Conservation (phyloP, 352 stramenopile genomes). For the Phytophthora hibernalis region DNA sequence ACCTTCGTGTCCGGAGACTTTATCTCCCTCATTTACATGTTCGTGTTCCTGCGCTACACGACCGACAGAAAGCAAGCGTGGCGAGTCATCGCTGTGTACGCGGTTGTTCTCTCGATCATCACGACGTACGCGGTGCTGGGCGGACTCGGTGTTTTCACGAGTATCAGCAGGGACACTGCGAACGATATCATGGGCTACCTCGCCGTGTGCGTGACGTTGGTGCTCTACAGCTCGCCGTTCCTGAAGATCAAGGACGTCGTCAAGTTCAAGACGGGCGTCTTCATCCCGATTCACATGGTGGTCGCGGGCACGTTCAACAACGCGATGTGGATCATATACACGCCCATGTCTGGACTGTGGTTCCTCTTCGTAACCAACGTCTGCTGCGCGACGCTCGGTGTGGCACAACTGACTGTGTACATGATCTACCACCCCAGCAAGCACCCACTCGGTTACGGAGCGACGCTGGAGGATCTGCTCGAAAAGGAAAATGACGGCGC, state of each 20-base stretch:
- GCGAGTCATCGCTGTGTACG: slow-evolving; percentile 33
- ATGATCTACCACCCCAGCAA: slow-evolving; percentile 60
- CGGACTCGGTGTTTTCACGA: slow-evolving; percentile 30
- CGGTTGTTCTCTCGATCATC: slow-evolving; percentile 35
- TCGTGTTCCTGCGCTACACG: slow-evolving; percentile 40
- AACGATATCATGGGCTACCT: slow-evolving; percentile 47
- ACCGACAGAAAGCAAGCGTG: slow-evolving; percentile 24
- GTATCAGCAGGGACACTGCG: slow-evolving; percentile 37
- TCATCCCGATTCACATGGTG: slow-evolving; percentile 67
- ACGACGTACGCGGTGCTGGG: slow-evolving; percentile 51
- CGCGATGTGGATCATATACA: slow-evolving; percentile 62
- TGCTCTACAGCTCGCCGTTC: slow-evolving; percentile 70
- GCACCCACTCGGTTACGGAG: slow-evolving; percentile 35
- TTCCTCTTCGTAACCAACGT: slow-evolving; percentile 69
- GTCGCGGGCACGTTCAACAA: slow-evolving; percentile 62
- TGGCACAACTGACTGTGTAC: slow-evolving; percentile 51
- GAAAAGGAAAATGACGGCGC: slow-evolving; percentile 35
- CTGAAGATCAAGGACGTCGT: slow-evolving; percentile 57
- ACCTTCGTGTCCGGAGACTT: slow-evolving; percentile 42
- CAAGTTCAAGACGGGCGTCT: slow-evolving; percentile 53
- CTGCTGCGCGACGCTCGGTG: slow-evolving; percentile 42
- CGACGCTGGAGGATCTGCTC: slow-evolving; percentile 27
- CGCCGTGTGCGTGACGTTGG: slow-evolving; percentile 45
- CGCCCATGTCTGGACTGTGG: slow-evolving; percentile 43
- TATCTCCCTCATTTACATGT: slow-evolving; percentile 40